Evolutionary conservation across 2,329 filamentous ascomycete species (phyloP).

Genomic region (Taxawa tesnikishii): DNA sequence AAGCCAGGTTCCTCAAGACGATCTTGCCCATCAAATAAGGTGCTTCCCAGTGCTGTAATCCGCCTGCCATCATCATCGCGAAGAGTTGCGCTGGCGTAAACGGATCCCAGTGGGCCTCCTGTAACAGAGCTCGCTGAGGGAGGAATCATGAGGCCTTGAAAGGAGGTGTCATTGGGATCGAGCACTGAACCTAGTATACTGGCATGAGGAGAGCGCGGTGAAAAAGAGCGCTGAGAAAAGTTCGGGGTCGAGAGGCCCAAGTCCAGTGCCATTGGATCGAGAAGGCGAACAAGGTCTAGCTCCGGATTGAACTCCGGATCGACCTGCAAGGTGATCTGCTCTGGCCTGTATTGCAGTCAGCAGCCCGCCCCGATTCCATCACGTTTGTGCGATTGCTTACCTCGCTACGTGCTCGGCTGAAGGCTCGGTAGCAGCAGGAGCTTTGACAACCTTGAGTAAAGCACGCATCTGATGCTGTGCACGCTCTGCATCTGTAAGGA

Average conservation of each 20-base stretch:
- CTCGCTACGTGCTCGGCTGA: slow-evolving; percentile 54
- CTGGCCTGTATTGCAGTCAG: slow-evolving; percentile 40
- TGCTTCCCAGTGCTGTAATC: slow-evolving; percentile 1
- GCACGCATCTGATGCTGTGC: slow-evolving; percentile 61
- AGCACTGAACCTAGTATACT: slow-evolving; percentile 13
- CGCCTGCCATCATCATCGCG: neutral
- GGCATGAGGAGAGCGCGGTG: slow-evolving; percentile 23
- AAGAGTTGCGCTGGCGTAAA: slow-evolving; percentile 1
- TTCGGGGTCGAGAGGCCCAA: slow-evolving; percentile 34
- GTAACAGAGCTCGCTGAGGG: slow-evolving; percentile 14
- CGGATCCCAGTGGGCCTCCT: slow-evolving; percentile 1
- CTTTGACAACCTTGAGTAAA: slow-evolving; percentile 47
- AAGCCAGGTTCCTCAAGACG: slow-evolving; percentile 32
- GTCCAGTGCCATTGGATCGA: slow-evolving; percentile 32
- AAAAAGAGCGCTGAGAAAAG: slow-evolving; percentile 21
- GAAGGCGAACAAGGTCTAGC: slow-evolving; percentile 45
- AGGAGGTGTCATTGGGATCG: slow-evolving; percentile 14
- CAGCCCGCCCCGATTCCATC: neutral
- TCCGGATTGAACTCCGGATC: slow-evolving; percentile 71
- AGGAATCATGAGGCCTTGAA: slow-evolving; percentile 37
- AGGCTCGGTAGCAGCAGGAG: slow-evolving; percentile 54
- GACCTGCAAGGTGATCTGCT: slow-evolving; percentile 66
- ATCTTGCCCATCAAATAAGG: slow-evolving; percentile 9
- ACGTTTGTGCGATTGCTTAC: slow-evolving; percentile 35
- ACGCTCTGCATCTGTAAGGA: slow-evolving; percentile 67